Conservation (phyloP, 23 red algal genomes). For the Gracilaria gracilis region DNA sequence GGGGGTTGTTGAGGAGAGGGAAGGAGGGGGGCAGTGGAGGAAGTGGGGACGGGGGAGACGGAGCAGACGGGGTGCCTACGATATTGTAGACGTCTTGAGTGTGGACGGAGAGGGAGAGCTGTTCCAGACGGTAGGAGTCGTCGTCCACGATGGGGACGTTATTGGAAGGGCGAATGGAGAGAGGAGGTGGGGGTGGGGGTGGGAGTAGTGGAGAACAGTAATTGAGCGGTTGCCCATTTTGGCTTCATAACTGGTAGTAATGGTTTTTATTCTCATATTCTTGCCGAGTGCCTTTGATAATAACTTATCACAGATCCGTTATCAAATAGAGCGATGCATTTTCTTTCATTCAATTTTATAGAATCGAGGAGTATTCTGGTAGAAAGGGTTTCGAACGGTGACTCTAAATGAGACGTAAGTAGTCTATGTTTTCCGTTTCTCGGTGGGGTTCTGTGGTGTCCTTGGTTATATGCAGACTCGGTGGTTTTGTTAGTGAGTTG, state of each 20-base stretch:
- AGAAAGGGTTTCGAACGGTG: not conserved
- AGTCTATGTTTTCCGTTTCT: not conserved
- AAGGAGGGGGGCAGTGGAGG: too few species aligned
- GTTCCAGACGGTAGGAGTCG: too few species aligned
- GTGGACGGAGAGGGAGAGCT: too few species aligned
- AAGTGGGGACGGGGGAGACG: too few species aligned
- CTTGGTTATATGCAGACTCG: not conserved
- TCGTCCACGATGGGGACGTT: too few species aligned
- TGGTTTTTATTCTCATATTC: not conserved
- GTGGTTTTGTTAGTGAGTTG: not conserved
- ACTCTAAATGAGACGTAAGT: not conserved
- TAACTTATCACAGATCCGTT: not conserved
- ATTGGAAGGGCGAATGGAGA: too few species aligned
- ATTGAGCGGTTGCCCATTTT: slow-evolving; percentile 4
- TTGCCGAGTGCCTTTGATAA: not conserved
- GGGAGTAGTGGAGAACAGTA: not conserved
- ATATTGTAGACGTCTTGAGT: too few species aligned
- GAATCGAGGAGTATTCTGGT: not conserved
- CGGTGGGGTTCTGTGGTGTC: not conserved
- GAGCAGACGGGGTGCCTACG: too few species aligned
- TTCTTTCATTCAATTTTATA: not conserved
- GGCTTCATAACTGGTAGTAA: not conserved
- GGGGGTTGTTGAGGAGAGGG: too few species aligned
- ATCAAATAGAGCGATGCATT: slow-evolving; percentile 11
- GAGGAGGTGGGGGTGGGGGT: too few species aligned